phyloP scores from a whole-genome alignment of 306 rosid species.

The Cicer bijugum region DNA sequence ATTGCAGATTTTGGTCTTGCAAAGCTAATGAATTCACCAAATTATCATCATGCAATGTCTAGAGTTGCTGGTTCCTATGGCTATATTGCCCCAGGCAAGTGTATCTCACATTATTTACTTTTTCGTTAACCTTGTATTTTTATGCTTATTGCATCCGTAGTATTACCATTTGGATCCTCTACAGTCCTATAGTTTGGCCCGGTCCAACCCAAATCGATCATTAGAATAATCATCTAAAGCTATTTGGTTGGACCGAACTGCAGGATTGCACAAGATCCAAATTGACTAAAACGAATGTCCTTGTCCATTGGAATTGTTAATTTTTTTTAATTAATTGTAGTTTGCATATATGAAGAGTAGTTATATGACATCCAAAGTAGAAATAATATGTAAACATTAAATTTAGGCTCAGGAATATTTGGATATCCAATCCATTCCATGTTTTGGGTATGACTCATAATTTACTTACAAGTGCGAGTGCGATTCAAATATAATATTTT shows the following conservation, averaged over 20 bases:
- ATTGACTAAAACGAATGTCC: slow-evolving; percentile 8
- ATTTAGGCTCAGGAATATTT: too few relatives aligned
- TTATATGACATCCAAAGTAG: slow-evolving; percentile 4
- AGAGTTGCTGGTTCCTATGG: slow-evolving; percentile 99
- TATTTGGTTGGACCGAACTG: background rate
- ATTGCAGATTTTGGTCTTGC: slow-evolving; percentile 97
- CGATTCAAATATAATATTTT: too few relatives aligned
- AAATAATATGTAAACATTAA: background rate
- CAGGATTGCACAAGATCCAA: background rate
- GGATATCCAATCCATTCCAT: too few relatives aligned
- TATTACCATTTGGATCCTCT: background rate
- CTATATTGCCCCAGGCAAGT: slow-evolving; percentile 94
- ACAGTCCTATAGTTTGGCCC: background rate
- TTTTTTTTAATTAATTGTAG: background rate
- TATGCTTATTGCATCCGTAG: slow-evolving; percentile 13
- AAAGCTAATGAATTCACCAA: slow-evolving; percentile 84
- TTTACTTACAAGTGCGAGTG: too few relatives aligned
- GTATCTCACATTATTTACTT: slow-evolving; percentile 10
- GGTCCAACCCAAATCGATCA: background rate
- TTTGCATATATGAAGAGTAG: slow-evolving; percentile 16
- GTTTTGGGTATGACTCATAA: too few relatives aligned
- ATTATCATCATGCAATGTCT: slow-evolving; percentile 87
- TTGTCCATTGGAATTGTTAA: slow-evolving; percentile 1
- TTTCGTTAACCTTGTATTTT: background rate
- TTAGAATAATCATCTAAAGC: background rate